Conservation (phyloP, 2,329 filamentous ascomycete genomes). For the Fusarium scirpi region DNA sequence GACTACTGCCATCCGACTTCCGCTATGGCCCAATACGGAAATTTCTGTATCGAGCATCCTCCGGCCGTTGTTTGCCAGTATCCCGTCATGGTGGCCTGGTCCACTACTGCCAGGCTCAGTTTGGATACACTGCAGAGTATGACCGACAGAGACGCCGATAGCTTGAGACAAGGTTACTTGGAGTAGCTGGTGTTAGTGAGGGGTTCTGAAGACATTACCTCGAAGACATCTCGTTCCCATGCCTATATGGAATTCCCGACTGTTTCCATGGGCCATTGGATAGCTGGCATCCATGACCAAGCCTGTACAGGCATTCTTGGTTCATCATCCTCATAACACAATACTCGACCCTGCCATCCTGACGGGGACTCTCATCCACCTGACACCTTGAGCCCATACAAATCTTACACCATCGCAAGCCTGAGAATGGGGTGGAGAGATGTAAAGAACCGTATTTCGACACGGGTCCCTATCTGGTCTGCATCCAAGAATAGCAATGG, state of each 20-base stretch:
- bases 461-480: conserved; percentile 51
- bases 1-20: conserved; percentile 6
- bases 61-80: conserved; percentile 22
- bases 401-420: conserved; percentile 1
- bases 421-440: conserved; percentile 55
- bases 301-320: conserved; percentile 6
- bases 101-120: conserved; percentile 49
- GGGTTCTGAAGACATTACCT: conserved; percentile 29
- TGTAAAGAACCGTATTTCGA: conserved; percentile 53
- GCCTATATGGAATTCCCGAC: conserved; percentile 7
- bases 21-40: conserved; percentile 19
- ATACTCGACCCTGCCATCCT: conserved; percentile 1
- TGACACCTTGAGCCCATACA: conserved; percentile 3
- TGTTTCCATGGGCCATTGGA: conserved; percentile 2
- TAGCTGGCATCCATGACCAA: conserved; percentile 3
- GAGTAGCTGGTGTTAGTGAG: conserved; percentile 37
- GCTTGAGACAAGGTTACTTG: conserved; percentile 48
- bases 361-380: conserved; percentile 5
- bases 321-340: conserved; percentile 1
- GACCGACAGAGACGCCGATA: conserved; percentile 54
- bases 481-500: conserved; percentile 49
- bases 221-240: conserved; percentile 8
- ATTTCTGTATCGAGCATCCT: conserved; percentile 22
- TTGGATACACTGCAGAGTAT: conserved; percentile 51
- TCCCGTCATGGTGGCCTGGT: conserved; percentile 40